These are phyloP conservation scores for Geotrichum macrosporum DNA, from an alignment of 1,139 yeast species.

Conservation along the genomic window DNA sequence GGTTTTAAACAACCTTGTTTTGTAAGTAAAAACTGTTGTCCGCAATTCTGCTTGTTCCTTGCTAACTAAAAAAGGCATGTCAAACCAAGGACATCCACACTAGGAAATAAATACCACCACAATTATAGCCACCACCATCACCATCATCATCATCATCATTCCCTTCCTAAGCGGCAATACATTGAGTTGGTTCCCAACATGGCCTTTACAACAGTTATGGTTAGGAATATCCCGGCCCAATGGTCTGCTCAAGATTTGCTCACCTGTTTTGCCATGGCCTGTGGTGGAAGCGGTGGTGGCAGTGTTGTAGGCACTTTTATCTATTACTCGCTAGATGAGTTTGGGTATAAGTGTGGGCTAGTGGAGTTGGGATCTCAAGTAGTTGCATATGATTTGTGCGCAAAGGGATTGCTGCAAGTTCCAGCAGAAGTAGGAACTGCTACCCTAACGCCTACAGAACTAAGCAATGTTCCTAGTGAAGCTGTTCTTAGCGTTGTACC, in stretches of 20 bases:
- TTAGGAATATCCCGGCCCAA: constrained; percentile 5
- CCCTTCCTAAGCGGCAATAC: too few relatives aligned
- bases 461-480: too few relatives aligned
- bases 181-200: constrained; percentile 4
- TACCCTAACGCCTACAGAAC: too few relatives aligned
- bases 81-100: constrained; percentile 10
- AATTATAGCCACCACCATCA: background rate
- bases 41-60: too few relatives aligned
- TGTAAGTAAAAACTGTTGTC: constrained; percentile 4
- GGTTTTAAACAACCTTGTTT: constrained; percentile 7
- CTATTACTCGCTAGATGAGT: constrained; percentile 3
- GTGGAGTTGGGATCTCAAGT: constrained; percentile 12
- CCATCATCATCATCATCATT: background rate
- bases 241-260: constrained; percentile 11
- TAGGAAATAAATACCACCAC: too few relatives aligned
- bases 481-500: constrained; percentile 9
- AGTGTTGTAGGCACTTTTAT: constrained; percentile 16
- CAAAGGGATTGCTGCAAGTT: constrained; percentile 7
- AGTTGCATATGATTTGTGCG: constrained; percentile 14
- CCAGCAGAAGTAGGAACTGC: background rate
- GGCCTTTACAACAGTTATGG: constrained; percentile 15
- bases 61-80: too few relatives aligned
- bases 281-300: too few relatives aligned
- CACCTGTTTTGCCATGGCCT: constrained; percentile 8
- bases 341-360: constrained; percentile 10